Evolutionary conservation across 2,329 filamentous ascomycete species (phyloP), one percentile per base, ranked within the genome.

Genomic region (Didymellaceae sp.): DNA sequence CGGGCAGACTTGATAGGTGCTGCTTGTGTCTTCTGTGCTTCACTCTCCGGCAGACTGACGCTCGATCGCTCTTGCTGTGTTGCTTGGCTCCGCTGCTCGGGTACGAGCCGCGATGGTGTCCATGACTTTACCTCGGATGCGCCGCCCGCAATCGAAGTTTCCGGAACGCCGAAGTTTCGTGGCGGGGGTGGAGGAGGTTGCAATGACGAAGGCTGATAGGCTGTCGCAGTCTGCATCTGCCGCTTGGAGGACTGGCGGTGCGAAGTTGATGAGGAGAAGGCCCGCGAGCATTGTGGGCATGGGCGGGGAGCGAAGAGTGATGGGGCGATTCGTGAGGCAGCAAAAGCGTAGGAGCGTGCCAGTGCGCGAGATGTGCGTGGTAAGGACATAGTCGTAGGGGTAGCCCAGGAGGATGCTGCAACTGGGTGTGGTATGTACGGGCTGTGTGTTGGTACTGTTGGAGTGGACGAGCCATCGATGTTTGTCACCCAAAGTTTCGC

Each of bases 21-120:
- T 70, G 9, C 76, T 65, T 84, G 85, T 25, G 84, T 76, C 67
- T 85, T 87, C 68, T 91, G 88, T 1, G 86, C 84, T 68, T 89
- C 86, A 35, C 74, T 72, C 70, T 91, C 88, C 20, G 79, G 75
- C 17, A 86, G 60, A 52, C 79, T 79, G 21, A 79, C 64, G n/a
- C 71, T 75, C 2, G 74, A 61, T 18, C 70, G 65, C 24, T 66
- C 60, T 41, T 66, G 43, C 33, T 57, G 45, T n/a, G 59, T 21
- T 28, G 54, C 34, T 22, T 57, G 33, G 5, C 43, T 54, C 43
- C 24, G 57, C 52, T 62, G 56, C 52, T 65, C 53, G 63, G 71
- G 59, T 62, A 57, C 52, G 6, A 52, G 37, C 57, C 74, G 77
- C 25, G 78, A 75, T n/a, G 78, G 73, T 40, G 75, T 74, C n/a